A percentile compares a stretch with the other conserved stretches of the same genome.
phyloP scores from a whole-genome alignment of 805 yeast genomes.

The Candida vartiovaarae region DNA sequence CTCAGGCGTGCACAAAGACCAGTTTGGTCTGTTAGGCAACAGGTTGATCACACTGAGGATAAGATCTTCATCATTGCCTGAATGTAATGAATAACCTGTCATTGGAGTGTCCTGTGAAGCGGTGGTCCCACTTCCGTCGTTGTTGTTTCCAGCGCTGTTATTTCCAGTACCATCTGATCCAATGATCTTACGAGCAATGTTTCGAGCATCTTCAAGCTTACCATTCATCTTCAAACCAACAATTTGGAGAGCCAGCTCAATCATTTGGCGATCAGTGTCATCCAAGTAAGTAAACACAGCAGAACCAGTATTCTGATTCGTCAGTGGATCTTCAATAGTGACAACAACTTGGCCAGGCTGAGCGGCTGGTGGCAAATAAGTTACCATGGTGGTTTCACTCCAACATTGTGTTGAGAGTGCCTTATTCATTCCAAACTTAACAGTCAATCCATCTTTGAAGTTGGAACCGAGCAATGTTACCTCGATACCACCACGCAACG shows the following conservation, averaged over 20 bases:
- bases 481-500: conserved; percentile 93
- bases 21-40: conserved; percentile 66
- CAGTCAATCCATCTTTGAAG: conserved; percentile 75
- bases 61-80: conserved; percentile 30
- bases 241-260: conserved; percentile 91
- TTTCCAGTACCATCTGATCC: conserved; percentile 41
- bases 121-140: conserved; percentile 16
- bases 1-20: conserved; percentile 73
- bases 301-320: conserved; percentile 12
- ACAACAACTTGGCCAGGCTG: conserved; percentile 90
- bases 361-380: conserved; percentile 87
- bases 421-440: conserved; percentile 77
- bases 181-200: conserved; percentile 86
- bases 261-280: conserved; percentile 90
- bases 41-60: conserved; percentile 50
- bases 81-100: conserved; percentile 1
- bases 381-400: conserved; percentile 91
- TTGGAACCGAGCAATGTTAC: conserved; percentile 84
- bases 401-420: conserved; percentile 90
- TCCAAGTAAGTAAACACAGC: conserved; percentile 82
- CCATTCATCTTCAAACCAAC: conserved; percentile 98
- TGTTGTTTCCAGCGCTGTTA: conserved; percentile 25
- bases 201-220: conserved; percentile 86
- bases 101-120: conserved; percentile 1
- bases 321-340: conserved; percentile 55